phyloP scores from a whole-genome alignment of 805 yeast species.

The Pichia scutulata region DNA sequence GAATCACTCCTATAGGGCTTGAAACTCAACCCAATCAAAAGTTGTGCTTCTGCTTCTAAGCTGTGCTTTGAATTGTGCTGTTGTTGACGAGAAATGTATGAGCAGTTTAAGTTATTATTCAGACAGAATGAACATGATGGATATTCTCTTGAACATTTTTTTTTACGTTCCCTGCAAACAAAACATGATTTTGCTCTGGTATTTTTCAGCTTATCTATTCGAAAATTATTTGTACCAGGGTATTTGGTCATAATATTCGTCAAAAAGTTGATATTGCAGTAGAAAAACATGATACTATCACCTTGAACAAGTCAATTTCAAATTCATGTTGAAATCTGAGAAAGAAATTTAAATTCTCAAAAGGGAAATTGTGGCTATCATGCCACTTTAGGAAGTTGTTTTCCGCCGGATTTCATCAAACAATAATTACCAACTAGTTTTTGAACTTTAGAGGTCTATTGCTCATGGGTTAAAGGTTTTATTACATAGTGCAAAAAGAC shows the following conservation, averaged over 20 bases:
- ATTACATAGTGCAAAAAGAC: too few relatives aligned
- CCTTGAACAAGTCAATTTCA: too few relatives aligned
- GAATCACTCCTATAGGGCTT: not conserved
- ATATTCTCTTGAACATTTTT: conserved; percentile 51
- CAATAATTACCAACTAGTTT: too few relatives aligned
- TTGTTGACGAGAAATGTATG: conserved; percentile 27
- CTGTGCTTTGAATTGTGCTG: not conserved
- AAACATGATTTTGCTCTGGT: conserved; percentile 32
- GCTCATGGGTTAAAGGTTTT: too few relatives aligned
- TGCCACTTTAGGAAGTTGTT: too few relatives aligned
- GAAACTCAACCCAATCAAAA: not conserved
- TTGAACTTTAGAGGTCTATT: too few relatives aligned
- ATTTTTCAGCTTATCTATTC: conserved; percentile 5
- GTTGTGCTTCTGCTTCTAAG: not conserved
- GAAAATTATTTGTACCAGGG: conserved; percentile 15
- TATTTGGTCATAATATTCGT: not conserved
- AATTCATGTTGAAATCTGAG: too few relatives aligned
- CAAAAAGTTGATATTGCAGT: too few relatives aligned
- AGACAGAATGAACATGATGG: conserved; percentile 52
- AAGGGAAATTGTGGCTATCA: too few relatives aligned
- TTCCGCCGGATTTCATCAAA: too few relatives aligned
- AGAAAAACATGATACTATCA: too few relatives aligned
- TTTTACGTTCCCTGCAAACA: conserved; percentile 52
- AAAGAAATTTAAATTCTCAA: too few relatives aligned
- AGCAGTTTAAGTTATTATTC: conserved; percentile 38